Evolutionary conservation across 805 yeast genomes (phyloP).

Genomic region (Ogataea neopini): DNA sequence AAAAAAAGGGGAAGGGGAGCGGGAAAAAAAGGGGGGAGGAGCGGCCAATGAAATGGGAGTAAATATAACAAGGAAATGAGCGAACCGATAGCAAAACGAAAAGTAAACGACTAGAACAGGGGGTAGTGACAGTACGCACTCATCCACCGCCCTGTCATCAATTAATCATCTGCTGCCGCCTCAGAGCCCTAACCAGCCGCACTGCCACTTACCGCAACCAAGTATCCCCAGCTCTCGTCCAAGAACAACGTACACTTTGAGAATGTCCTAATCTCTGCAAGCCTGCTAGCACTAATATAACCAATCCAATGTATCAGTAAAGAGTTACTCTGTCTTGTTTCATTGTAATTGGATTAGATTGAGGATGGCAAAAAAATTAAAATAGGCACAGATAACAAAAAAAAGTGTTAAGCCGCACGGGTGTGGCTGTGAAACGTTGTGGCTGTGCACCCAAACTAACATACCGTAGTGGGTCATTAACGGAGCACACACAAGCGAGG

Average conservation of each 20-base stretch:
- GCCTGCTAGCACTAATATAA: neutral
- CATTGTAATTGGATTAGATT: conserved; percentile 11
- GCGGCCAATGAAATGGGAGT: neutral
- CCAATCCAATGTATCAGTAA: neutral
- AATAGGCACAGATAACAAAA: conserved; percentile 15
- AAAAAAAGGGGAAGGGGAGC: neutral
- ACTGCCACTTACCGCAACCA: neutral
- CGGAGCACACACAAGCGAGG: too few relatives aligned
- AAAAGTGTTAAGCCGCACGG: conserved; percentile 8
- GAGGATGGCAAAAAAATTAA: conserved; percentile 22
- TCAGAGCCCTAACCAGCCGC: conserved; percentile 7
- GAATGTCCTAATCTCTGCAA: conserved; percentile 6
- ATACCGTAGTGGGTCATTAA: too few relatives aligned
- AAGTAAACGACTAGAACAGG: too few relatives aligned
- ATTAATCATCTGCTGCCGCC: neutral
- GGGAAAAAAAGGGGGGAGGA: neutral
- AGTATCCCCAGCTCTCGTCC: neutral
- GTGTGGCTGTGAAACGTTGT: conserved; percentile 1
- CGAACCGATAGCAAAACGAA: neutral
- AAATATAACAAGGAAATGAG: neutral
- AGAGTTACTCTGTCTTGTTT: neutral
- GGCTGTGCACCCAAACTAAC: too few relatives aligned
- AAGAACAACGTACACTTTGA: conserved; percentile 1
- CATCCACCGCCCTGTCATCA: neutral
- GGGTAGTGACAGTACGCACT: too few relatives aligned